phyloP scores from a whole-genome alignment of 2,329 filamentous ascomycete genomes.

The Whalleya microplaca region DNA sequence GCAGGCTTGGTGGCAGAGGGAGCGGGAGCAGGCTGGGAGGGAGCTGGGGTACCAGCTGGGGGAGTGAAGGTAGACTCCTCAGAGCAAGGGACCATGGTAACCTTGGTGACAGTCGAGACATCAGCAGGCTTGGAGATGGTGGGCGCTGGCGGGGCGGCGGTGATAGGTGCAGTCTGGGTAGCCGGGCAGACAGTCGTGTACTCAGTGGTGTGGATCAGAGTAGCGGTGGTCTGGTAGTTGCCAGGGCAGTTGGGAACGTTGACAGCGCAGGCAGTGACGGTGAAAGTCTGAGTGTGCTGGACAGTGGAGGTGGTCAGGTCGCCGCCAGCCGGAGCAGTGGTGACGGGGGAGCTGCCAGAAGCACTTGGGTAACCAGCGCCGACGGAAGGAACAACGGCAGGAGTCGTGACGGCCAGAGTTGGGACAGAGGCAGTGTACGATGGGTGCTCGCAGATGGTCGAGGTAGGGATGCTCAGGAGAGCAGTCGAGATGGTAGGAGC shows the following conservation, averaged over 20 bases:
- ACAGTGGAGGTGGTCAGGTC: slow-evolving; percentile 28
- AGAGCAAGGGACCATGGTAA: slow-evolving; percentile 33
- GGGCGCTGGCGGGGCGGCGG: slow-evolving; percentile 23
- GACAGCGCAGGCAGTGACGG: slow-evolving; percentile 43
- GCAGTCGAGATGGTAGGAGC: slow-evolving; percentile 47
- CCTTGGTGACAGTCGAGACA: slow-evolving; percentile 18
- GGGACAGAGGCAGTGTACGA: slow-evolving; percentile 18
- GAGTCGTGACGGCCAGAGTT: slow-evolving; percentile 12
- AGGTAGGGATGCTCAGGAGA: slow-evolving; percentile 41
- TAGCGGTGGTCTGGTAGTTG: slow-evolving; percentile 39
- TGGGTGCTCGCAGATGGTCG: slow-evolving; percentile 41
- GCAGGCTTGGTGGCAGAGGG: slow-evolving; percentile 15
- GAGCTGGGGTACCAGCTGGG: slow-evolving; percentile 18
- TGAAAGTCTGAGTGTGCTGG: slow-evolving; percentile 31
- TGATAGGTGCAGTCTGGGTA: slow-evolving; percentile 28
- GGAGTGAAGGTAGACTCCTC: slow-evolving; percentile 33
- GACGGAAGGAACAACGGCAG: too few relatives aligned
- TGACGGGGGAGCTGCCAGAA: slow-evolving; percentile 1
- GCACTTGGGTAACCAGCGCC: not conserved
- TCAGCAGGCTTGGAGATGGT: slow-evolving; percentile 30
- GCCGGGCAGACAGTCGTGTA: slow-evolving; percentile 38
- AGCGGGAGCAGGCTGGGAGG: slow-evolving; percentile 21
- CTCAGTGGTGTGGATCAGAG: slow-evolving; percentile 38
- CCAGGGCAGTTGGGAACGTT: slow-evolving; percentile 46
- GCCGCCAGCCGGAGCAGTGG: slow-evolving; percentile 6